Base-by-base conservation (phyloP, 2,329 filamentous ascomycete species). In the Pseudogymnoascus sp. region DNA sequence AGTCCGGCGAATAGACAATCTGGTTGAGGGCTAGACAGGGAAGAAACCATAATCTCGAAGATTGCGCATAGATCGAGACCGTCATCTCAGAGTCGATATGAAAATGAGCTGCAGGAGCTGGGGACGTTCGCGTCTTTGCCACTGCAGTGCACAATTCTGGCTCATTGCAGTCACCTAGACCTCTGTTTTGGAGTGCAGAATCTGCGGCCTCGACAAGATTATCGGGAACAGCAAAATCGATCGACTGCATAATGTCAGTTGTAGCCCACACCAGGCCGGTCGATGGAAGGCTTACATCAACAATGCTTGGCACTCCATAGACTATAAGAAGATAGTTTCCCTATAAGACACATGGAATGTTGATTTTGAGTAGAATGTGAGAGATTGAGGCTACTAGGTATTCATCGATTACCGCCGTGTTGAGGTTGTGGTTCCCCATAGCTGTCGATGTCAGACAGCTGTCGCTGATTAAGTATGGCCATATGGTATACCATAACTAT, bases 311-410 rank as follows among this genome's bases (percentile, higher is more conserved):
- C 3, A 57, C 55, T 5, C 55, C 55, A 34, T 37, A 57, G 35
- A 57, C 12, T 35, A 28, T 19, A 34, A 57, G 55, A 35, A 57
- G 55, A 8, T 26, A 57, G 55, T 57, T 37, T 57, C 28, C 55
- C 55, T 28, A 57, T 2, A 57, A 12, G 5, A 35, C n/a, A 57
- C 52, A 57, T 2, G 52, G 52, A 12, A 57, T 57, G 2, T 35
- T 19, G 9, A n/a, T 12, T 18, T 10, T 5, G 26, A 34, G 3
- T 57, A 57, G 52, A 21, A 57, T 57, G 1, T 2, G 55, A 19
- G 55, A 57, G n/a, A 48, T 48, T 6, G 41, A 48, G 8, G 41
- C 13, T 26, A 30, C 5, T 8, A 30, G 28, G 10, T 8, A 5
- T 12, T 13, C 10, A 13, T 13, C 12, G 28, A 30, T 8, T 9